Conservation (phyloP, 208 protist genomes). For the Endotrypanum monterogeii region DNA sequence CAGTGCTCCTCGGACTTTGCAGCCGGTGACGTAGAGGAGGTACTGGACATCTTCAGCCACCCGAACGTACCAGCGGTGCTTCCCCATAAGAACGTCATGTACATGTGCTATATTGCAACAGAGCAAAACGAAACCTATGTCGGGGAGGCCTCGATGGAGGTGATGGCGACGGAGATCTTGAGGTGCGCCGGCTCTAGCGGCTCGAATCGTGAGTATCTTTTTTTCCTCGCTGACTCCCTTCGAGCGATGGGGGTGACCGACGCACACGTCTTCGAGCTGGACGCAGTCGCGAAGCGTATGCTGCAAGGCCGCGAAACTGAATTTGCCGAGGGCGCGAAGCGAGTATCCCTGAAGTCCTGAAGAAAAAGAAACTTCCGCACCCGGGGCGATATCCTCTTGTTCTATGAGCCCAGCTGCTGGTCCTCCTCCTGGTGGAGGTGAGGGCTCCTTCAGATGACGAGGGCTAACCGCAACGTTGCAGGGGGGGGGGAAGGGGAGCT, state of each 20-base stretch:
- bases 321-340: conserved; percentile 19
- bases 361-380: background rate
- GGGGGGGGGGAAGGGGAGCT: no score
- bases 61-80: conserved; percentile 24
- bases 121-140: conserved; percentile 65
- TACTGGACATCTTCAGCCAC: conserved; percentile 25
- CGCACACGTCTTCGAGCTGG: conserved; percentile 75
- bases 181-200: conserved; percentile 54
- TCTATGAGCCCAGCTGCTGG: no score
- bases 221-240: conserved; percentile 58
- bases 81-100: conserved; percentile 35
- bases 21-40: conserved; percentile 15
- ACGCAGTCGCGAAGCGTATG: conserved; percentile 38
- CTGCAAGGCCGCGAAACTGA: conserved; percentile 30
- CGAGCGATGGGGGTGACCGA: conserved; percentile 51
- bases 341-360: background rate
- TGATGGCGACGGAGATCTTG: conserved; percentile 69
- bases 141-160: conserved; percentile 50
- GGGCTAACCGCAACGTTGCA: no score
- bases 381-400: no score
- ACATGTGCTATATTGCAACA: conserved; percentile 78
- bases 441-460: no score
- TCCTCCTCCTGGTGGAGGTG: no score
- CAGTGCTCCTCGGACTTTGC: conserved; percentile 17
- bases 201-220: conserved; percentile 81